Conservation (phyloP, 306 rosid genomes). For the Dryas octopetala region DNA sequence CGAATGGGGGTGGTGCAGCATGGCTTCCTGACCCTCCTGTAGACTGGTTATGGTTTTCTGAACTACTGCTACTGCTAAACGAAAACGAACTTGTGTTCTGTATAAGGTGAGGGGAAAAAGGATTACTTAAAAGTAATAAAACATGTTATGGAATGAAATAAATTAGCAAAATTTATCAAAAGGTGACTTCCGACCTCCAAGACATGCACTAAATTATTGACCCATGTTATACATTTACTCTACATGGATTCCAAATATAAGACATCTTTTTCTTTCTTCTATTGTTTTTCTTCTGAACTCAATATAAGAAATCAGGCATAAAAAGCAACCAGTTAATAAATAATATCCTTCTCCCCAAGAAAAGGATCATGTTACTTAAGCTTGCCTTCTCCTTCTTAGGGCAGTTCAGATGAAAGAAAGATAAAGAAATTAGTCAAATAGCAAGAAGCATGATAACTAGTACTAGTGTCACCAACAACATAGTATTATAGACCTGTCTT, state of each 20-base stretch:
- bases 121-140: background rate
- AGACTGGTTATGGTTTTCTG: conserved; percentile 49
- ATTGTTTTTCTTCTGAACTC: background rate
- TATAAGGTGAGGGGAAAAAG: background rate
- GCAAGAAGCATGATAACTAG: background rate
- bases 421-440: background rate
- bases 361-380: background rate
- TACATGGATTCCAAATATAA: background rate
- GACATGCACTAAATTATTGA: background rate
- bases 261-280: background rate
- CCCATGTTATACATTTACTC: too few species aligned
- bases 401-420: background rate
- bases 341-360: background rate
- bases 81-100: conserved; percentile 49
- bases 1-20: conserved; percentile 45
- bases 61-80: conserved; percentile 26
- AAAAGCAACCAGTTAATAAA: background rate
- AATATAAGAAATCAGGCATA: background rate
- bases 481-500: background rate
- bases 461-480: background rate
- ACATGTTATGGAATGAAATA: background rate
- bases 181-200: background rate
- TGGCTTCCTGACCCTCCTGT: conserved; percentile 51
- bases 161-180: background rate
- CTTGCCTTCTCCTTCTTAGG: background rate